These are phyloP conservation scores for Phoenix dactylifera DNA, from an alignment of 176 grass and related monocot species.

Conservation along the genomic window DNA sequence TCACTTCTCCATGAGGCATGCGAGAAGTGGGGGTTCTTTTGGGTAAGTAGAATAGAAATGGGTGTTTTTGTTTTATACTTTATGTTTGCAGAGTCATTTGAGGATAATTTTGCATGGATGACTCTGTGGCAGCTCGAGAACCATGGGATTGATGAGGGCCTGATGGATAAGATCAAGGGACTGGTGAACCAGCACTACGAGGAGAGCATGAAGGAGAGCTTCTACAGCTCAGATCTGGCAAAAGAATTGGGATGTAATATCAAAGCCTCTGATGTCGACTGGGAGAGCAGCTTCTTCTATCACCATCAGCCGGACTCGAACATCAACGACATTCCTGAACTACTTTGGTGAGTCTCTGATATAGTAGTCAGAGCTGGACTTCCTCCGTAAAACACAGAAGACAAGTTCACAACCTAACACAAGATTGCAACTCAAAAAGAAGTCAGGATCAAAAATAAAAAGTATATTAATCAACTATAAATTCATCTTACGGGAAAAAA, in stretches of 20 bases:
- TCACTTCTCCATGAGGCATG: slow-evolving; percentile 57
- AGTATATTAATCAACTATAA: too few relatives aligned
- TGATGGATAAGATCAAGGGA: slow-evolving; percentile 40
- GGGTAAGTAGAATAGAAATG: slow-evolving; percentile 33
- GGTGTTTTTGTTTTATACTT: slow-evolving; percentile 11
- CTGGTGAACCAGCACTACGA: slow-evolving; percentile 48
- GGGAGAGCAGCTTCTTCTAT: slow-evolving; percentile 72
- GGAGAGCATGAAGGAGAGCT: slow-evolving; percentile 34
- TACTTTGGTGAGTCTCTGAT: slow-evolving; percentile 30
- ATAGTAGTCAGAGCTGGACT: slow-evolving; percentile 1
- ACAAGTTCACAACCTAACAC: neutral
- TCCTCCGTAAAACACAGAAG: slow-evolving; percentile 1
- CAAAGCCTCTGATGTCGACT: slow-evolving; percentile 38
- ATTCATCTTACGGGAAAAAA: too few relatives aligned
- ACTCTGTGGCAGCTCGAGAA: slow-evolving; percentile 41
- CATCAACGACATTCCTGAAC: slow-evolving; percentile 38
- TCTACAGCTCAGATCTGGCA: slow-evolving; percentile 40
- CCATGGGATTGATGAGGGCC: slow-evolving; percentile 36
- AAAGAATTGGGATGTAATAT: slow-evolving; percentile 24
- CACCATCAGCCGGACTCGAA: slow-evolving; percentile 50
- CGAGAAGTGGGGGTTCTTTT: slow-evolving; percentile 54
- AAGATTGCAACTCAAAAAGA: too few relatives aligned
- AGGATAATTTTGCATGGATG: slow-evolving; percentile 3
- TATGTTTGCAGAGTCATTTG: slow-evolving; percentile 1
- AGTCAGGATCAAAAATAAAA: too few relatives aligned